These are phyloP conservation scores for Aureobasidium sp. DNA, from an alignment of 2,329 filamentous ascomycete genomes.

Conservation along the genomic window DNA sequence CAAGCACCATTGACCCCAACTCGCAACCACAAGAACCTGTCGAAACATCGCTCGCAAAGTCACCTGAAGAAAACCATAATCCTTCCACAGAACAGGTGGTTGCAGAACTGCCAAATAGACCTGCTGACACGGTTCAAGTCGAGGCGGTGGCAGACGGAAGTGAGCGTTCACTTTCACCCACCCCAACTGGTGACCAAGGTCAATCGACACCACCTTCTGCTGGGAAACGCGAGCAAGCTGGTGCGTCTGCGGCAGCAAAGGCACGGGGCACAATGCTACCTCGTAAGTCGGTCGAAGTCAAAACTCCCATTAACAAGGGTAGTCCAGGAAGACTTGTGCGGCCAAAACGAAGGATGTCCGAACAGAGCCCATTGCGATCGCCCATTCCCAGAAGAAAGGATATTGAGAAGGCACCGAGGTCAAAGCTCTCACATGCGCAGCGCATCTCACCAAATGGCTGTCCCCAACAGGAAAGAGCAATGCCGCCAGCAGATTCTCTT, in stretches of 20 bases:
- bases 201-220: slow-evolving; percentile 18
- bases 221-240: slow-evolving; percentile 30
- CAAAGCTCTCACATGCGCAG: slow-evolving; percentile 5
- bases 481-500: background rate
- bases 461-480: background rate
- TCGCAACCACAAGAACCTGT: background rate
- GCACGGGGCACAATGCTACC: slow-evolving; percentile 18
- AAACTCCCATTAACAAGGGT: slow-evolving; percentile 14
- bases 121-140: background rate
- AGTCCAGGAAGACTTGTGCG: slow-evolving; percentile 19
- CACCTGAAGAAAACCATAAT: background rate
- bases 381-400: slow-evolving; percentile 3
- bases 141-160: background rate
- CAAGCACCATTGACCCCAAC: background rate
- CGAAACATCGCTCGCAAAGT: background rate
- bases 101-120: background rate
- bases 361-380: background rate
- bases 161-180: background rate
- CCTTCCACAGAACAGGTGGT: no score
- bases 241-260: slow-evolving; percentile 27
- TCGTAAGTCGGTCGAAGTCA: background rate
- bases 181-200: background rate
- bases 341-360: slow-evolving; percentile 17
- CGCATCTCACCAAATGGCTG: background rate
- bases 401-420: slow-evolving; percentile 2